A percentile compares a stretch with the other conserved stretches of the same genome.
These are phyloP conservation scores for Sugiyamaella boreocaroliniensis DNA, from an alignment of 805 yeast genomes.

Conservation along the genomic window DNA sequence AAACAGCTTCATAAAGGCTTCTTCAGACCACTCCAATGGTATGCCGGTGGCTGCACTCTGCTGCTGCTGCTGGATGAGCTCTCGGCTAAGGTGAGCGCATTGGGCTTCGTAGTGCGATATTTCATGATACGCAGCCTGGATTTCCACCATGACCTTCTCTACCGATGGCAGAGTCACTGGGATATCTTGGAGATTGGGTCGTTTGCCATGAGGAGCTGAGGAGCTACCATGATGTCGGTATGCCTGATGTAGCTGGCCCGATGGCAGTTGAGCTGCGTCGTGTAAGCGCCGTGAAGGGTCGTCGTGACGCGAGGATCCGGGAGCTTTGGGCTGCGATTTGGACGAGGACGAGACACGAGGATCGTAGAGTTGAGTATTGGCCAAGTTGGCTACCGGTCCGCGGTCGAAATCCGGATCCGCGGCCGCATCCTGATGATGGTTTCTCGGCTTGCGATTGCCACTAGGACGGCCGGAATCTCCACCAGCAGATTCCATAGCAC, in stretches of 20 bases:
- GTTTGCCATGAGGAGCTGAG: not conserved
- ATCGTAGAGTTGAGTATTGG: not conserved
- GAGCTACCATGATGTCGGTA: not conserved
- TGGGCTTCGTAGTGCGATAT: constrained; percentile 17
- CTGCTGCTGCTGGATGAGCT: not conserved
- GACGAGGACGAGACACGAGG: not conserved
- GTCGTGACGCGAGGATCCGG: not conserved
- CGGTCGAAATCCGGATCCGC: constrained; percentile 15
- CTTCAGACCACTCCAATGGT: constrained; percentile 1
- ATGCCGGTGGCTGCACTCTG: not conserved
- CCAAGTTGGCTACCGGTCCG: constrained; percentile 3
- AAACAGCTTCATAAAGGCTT: constrained; percentile 12
- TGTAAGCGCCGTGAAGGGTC: not conserved
- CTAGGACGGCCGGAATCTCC: not conserved
- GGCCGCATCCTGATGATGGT: not conserved
- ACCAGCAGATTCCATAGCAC: not conserved
- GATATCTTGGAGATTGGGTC: constrained; percentile 3
- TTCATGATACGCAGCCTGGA: constrained; percentile 20
- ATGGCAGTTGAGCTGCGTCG: too few species aligned
- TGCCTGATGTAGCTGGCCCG: not conserved
- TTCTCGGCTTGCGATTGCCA: not conserved
- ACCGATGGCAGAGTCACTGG: constrained; percentile 9
- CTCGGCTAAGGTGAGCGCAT: constrained; percentile 6
- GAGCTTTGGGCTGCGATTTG: not conserved
- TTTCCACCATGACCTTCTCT: constrained; percentile 12